Evolutionary conservation across 2,329 filamentous ascomycete genomes (phyloP).

Genomic region (Botrytis cinerea): DNA sequence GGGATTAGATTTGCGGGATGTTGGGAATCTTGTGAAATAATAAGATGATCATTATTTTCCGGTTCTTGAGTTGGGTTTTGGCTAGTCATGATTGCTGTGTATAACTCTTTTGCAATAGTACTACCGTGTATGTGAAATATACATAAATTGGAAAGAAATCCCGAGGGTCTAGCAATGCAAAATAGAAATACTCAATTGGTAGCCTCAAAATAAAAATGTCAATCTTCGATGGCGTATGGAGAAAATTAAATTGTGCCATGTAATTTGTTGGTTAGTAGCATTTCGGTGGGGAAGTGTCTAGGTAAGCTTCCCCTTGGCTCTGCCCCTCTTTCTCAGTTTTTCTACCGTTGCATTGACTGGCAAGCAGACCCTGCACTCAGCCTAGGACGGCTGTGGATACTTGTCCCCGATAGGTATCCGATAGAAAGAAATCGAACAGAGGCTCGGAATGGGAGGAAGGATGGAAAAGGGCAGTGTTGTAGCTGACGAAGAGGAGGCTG

Average conservation of each 20-base stretch:
- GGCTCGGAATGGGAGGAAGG: not conserved
- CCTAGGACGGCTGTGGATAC: not conserved
- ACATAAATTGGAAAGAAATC: not conserved
- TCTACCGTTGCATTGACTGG: slow-evolving; percentile 9
- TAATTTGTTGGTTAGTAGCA: not conserved
- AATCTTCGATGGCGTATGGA: not conserved
- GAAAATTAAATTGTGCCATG: not conserved
- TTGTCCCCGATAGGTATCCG: not conserved
- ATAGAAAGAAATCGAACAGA: slow-evolving; percentile 2
- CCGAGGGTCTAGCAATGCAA: not conserved
- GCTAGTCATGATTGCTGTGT: slow-evolving; percentile 20
- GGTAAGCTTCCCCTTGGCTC: not conserved
- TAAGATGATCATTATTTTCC: slow-evolving; percentile 55
- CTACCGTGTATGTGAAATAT: not conserved
- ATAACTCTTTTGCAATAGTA: no score
- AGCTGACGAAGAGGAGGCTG: not conserved
- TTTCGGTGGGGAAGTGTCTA: slow-evolving; percentile 12
- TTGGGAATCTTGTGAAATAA: slow-evolving; percentile 67
- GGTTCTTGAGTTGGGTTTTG: slow-evolving; percentile 22
- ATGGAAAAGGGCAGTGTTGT: not conserved
- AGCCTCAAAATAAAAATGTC: not conserved
- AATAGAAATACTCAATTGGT: not conserved
- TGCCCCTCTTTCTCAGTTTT: slow-evolving; percentile 16
- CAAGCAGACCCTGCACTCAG: slow-evolving; percentile 8
- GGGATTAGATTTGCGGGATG: slow-evolving; percentile 97